Percentiles rank a stretch among this genome's conserved stretches.
Conservation (phyloP, 2,329 filamentous ascomycete species). For the Aurifilum marmelostoma region DNA sequence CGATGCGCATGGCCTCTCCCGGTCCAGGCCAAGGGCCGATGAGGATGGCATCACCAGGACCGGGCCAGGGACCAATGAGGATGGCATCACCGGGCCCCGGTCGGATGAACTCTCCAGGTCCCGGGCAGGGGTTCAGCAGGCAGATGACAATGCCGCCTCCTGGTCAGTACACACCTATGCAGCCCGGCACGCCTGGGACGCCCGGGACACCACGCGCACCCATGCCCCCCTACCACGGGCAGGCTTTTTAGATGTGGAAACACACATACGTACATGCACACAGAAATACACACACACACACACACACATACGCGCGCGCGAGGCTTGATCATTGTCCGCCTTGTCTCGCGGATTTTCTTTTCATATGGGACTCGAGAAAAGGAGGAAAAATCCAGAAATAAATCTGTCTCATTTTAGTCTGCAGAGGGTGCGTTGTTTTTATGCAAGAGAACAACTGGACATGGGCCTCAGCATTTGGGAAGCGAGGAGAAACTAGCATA, state of each 20-base stretch:
- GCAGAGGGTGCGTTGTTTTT: neutral
- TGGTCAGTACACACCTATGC: slow-evolving; percentile 32
- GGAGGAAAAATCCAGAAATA: too few relatives aligned
- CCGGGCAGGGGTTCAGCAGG: slow-evolving; percentile 31
- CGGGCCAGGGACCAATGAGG: slow-evolving; percentile 23
- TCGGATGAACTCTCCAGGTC: slow-evolving; percentile 24
- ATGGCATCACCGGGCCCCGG: slow-evolving; percentile 25
- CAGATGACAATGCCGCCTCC: slow-evolving; percentile 27
- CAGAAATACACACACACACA: too few relatives aligned
- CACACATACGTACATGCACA: neutral
- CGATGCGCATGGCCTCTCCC: slow-evolving; percentile 22
- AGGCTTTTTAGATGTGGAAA: slow-evolving; percentile 36
- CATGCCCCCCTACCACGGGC: slow-evolving; percentile 37
- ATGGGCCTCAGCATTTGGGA: slow-evolving; percentile 5
- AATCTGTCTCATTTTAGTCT: neutral
- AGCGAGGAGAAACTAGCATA: slow-evolving; percentile 27
- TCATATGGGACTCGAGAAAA: neutral
- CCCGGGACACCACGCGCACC: slow-evolving; percentile 27
- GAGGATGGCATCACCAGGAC: slow-evolving; percentile 28
- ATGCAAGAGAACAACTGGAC: too few relatives aligned
- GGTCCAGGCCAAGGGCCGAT: slow-evolving; percentile 20
- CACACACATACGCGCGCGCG: too few relatives aligned
- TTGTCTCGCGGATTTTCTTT: neutral
- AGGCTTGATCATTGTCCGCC: neutral
- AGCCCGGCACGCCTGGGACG: slow-evolving; percentile 35